phyloP scores from a whole-genome alignment of 2,329 filamentous ascomycete genomes.

The Grosmannia serpens region DNA sequence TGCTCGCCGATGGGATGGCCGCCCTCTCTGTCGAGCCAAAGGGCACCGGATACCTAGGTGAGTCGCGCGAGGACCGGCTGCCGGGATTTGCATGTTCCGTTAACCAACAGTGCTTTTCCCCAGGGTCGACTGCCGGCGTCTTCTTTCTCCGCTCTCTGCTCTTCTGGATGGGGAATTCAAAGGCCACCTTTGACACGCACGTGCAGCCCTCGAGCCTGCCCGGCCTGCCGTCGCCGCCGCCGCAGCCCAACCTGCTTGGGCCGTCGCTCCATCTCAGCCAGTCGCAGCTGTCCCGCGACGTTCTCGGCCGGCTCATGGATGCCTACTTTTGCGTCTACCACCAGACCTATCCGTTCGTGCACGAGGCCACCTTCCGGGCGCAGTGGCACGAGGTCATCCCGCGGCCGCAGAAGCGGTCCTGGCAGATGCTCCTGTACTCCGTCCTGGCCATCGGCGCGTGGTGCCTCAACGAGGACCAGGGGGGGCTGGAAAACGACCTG shows the following conservation, averaged over 20 bases:
- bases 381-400: slow-evolving; percentile 5
- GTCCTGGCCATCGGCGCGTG: slow-evolving; percentile 3
- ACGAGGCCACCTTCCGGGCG: slow-evolving; percentile 4
- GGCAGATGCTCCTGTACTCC: slow-evolving; percentile 3
- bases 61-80: background rate
- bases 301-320: slow-evolving; percentile 1
- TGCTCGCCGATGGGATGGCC: slow-evolving; percentile 6
- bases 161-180: background rate
- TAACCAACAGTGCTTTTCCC: background rate
- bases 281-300: background rate
- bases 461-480: background rate
- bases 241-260: background rate
- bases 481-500: background rate
- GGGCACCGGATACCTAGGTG: slow-evolving; percentile 3
- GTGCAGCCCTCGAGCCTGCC: background rate
- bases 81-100: no score
- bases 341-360: slow-evolving; percentile 3
- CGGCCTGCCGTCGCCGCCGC: background rate
- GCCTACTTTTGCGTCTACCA: slow-evolving; percentile 4
- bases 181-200: background rate
- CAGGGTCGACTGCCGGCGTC: slow-evolving; percentile 3
- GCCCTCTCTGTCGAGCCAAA: slow-evolving; percentile 4
- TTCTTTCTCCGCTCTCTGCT: slow-evolving; percentile 4
- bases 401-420: slow-evolving; percentile 2
- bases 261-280: background rate